A percentile compares a stretch with the other conserved stretches of the same genome.
Evolutionary conservation across 1,139 yeast genomes (phyloP).

Genomic region (Scheffersomyces parashehatae): DNA sequence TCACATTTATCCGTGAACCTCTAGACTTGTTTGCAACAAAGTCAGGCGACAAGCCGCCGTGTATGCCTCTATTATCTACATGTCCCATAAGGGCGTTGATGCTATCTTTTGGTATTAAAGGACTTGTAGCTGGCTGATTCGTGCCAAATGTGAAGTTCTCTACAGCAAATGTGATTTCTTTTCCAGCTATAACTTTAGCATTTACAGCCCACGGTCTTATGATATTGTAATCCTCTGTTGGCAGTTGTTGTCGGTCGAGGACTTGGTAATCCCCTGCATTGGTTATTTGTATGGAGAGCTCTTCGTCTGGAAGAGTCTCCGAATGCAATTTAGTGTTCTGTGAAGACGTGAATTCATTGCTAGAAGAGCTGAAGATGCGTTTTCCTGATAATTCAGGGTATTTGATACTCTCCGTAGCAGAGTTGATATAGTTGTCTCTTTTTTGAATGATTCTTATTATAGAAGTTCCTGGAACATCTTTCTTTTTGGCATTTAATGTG

Average conservation of each 20-base stretch:
- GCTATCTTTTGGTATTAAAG: too few species aligned
- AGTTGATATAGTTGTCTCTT: constrained; percentile 7
- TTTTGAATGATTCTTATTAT: constrained; percentile 8
- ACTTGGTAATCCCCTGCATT: neutral
- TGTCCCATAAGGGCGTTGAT: neutral
- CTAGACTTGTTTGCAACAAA: too few species aligned
- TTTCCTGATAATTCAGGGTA: constrained; percentile 8
- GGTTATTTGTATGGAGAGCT: neutral
- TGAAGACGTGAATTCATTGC: neutral
- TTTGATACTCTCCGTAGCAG: constrained; percentile 8
- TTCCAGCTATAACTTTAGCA: neutral
- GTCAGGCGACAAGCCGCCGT: too few species aligned
- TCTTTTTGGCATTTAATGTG: constrained; percentile 12
- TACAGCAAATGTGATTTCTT: neutral
- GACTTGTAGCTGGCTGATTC: too few species aligned
- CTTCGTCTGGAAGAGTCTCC: neutral
- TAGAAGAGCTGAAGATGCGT: constrained; percentile 4
- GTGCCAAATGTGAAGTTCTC: too few species aligned
- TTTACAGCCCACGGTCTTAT: too few species aligned
- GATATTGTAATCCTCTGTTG: neutral
- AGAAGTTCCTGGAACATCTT: constrained; percentile 17
- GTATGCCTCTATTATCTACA: neutral
- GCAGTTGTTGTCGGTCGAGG: too few species aligned
- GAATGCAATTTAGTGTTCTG: neutral
- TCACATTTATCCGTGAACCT: too few species aligned